Percentiles rank a stretch among this genome's conserved stretches.
These are phyloP conservation scores for Fomitopsis betulina DNA, from an alignment of 1,284 basidiomycete species.

Conservation along the genomic window DNA sequence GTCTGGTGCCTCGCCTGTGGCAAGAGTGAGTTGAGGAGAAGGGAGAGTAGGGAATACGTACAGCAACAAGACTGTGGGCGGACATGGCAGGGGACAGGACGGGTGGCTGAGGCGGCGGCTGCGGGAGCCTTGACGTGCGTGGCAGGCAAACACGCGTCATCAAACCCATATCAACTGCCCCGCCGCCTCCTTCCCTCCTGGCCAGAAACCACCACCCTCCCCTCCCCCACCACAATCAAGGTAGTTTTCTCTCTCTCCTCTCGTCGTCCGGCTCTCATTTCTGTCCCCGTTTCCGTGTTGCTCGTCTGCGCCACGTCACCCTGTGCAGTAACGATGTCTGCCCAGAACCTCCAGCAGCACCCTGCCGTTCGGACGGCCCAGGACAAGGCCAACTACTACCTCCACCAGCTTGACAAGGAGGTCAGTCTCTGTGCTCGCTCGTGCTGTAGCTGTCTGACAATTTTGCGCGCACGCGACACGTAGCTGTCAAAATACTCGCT, in stretches of 20 bases:
- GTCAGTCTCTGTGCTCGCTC: conserved; percentile 37
- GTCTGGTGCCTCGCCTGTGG: conserved; percentile 47
- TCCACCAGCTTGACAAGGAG: conserved; percentile 91
- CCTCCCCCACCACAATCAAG: conserved; percentile 11
- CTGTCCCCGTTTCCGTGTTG: neutral
- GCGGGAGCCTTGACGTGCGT: conserved; percentile 28
- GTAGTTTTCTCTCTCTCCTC: conserved; percentile 9
- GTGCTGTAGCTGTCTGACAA: neutral
- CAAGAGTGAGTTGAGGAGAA: conserved; percentile 1
- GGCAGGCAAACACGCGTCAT: conserved; percentile 43
- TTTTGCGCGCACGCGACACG: conserved; percentile 16
- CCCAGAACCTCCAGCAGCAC: conserved; percentile 79
- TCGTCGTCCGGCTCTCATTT: conserved; percentile 7
- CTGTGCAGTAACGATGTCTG: conserved; percentile 54
- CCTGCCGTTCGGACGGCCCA: conserved; percentile 78
- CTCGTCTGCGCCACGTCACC: conserved; percentile 11
- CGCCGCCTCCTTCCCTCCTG: conserved; percentile 15
- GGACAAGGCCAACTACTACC: conserved; percentile 72
- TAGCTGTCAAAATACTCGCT: conserved; percentile 92
- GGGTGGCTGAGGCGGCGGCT: conserved; percentile 17
- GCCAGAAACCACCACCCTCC: conserved; percentile 6
- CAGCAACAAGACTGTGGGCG: conserved; percentile 39
- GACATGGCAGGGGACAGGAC: conserved; percentile 28
- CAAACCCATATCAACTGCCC: conserved; percentile 42
- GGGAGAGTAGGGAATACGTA: conserved; percentile 17